These are phyloP conservation scores for Xylaria sp. DNA, from an alignment of 2,329 filamentous ascomycete species.

Conservation along the genomic window DNA sequence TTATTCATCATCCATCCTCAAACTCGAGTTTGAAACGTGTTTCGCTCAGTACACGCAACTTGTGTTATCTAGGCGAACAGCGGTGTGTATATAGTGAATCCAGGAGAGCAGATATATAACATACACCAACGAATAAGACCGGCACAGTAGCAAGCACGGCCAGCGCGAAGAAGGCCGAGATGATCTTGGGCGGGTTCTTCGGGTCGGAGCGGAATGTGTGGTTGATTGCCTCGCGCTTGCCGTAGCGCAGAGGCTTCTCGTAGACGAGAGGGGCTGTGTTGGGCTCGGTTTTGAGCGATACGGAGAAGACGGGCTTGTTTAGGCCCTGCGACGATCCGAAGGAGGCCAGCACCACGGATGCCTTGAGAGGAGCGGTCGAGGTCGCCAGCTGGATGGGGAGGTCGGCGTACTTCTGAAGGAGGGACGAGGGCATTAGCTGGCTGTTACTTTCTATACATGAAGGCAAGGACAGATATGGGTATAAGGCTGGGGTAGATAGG, in stretches of 20 bases:
- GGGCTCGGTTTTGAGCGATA: slow-evolving; percentile 69
- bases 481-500: too few relatives aligned
- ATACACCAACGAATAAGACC: slow-evolving; percentile 71
- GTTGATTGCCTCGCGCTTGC: slow-evolving; percentile 81
- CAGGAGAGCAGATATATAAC: slow-evolving; percentile 39
- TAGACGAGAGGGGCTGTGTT: slow-evolving; percentile 63
- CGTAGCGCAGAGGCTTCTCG: slow-evolving; percentile 78
- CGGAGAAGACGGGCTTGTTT: slow-evolving; percentile 72
- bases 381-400: slow-evolving; percentile 82
- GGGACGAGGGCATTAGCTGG: slow-evolving; percentile 15
- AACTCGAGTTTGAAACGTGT: too few relatives aligned
- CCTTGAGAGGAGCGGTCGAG: slow-evolving; percentile 70
- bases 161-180: slow-evolving; percentile 78
- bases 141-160: slow-evolving; percentile 77
- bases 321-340: slow-evolving; percentile 77
- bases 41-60: neutral
- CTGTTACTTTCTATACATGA: too few relatives aligned
- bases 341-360: slow-evolving; percentile 83
- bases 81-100: neutral
- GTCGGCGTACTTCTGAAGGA: slow-evolving; percentile 78
- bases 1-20: neutral
- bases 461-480: too few relatives aligned
- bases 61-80: neutral
- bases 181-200: slow-evolving; percentile 77
- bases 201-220: slow-evolving; percentile 87